Evolutionary conservation across 139 green algal species (phyloP).

Genomic region (Asterochloris sp.): DNA sequence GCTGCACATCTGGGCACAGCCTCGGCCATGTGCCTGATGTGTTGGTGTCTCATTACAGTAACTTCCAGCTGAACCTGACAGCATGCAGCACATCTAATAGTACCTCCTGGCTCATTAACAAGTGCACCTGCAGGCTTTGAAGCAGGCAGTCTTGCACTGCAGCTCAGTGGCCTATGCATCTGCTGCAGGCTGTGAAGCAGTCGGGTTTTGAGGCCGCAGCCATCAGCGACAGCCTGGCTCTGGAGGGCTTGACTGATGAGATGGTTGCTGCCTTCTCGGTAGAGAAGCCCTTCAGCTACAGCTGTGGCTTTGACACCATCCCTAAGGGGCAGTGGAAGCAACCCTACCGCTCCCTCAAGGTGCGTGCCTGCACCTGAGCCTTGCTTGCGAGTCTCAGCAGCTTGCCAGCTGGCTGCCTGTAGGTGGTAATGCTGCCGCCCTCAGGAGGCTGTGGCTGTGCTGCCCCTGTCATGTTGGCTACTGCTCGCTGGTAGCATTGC

Average conservation of each 20-base stretch:
- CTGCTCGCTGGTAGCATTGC: not conserved
- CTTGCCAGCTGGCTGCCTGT: not conserved
- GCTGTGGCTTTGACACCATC: conserved; percentile 32
- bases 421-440: not conserved
- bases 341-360: conserved; percentile 56
- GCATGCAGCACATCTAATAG: no score
- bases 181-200: conserved; percentile 24
- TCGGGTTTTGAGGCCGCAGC: conserved; percentile 22
- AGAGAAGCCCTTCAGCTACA: conserved; percentile 37
- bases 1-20: no score
- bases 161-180: not conserved
- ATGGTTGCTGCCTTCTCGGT: conserved; percentile 47
- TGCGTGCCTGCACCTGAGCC: conserved; percentile 20
- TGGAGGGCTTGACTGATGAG: conserved; percentile 31
- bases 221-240: conserved; percentile 35
- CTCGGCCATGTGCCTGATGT: not conserved
- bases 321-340: conserved; percentile 52
- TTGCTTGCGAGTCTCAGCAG: no score
- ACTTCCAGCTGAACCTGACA: not conserved
- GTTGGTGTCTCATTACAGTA: no score
- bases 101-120: not conserved
- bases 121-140: no score
- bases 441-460: not conserved
- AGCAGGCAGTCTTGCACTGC: not conserved
- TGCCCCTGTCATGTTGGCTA: not conserved